A percentile compares a stretch with the other conserved stretches of the same genome.
These are phyloP conservation scores for Alternaria brassicicola DNA, from an alignment of 2,329 filamentous ascomycete genomes.

Conservation along the genomic window DNA sequence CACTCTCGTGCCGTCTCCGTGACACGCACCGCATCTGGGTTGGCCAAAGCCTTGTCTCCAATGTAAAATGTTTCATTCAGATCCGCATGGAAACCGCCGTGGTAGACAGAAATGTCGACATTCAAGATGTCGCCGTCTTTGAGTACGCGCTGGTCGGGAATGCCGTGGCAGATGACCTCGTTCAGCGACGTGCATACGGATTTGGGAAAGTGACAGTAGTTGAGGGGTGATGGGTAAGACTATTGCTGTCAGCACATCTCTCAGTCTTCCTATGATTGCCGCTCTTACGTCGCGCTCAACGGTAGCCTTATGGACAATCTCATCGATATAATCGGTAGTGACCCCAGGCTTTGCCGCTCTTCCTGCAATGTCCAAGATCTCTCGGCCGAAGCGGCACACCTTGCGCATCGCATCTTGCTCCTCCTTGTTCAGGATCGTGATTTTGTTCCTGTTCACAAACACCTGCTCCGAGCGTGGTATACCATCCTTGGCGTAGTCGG, in stretches of 20 bases:
- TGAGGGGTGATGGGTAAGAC: slow-evolving; percentile 93
- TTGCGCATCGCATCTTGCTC: slow-evolving; percentile 90
- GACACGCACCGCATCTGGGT: slow-evolving; percentile 86
- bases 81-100: slow-evolving; percentile 93
- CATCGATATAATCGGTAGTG: slow-evolving; percentile 93
- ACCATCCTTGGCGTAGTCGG: slow-evolving; percentile 87
- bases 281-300: slow-evolving; percentile 82
- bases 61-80: slow-evolving; percentile 99
- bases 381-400: slow-evolving; percentile 82
- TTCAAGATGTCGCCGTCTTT: slow-evolving; percentile 96
- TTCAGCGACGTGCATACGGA: slow-evolving; percentile 96
- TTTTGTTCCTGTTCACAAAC: slow-evolving; percentile 75
- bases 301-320: slow-evolving; percentile 93
- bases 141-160: slow-evolving; percentile 86
- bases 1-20: slow-evolving; percentile 90
- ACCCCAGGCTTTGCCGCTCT: slow-evolving; percentile 85
- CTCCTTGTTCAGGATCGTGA: slow-evolving; percentile 79
- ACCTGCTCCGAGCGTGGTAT: slow-evolving; percentile 70
- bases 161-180: slow-evolving; percentile 98
- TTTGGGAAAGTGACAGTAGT: slow-evolving; percentile 97
- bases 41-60: slow-evolving; percentile 80
- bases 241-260: slow-evolving; percentile 49
- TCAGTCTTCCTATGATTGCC: background rate
- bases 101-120: slow-evolving; percentile 93
- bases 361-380: slow-evolving; percentile 91